These are phyloP conservation scores for Paraphysoderma sedebokerense DNA, from an alignment of 371 early-diverging fungal genomes.

Conservation along the genomic window DNA sequence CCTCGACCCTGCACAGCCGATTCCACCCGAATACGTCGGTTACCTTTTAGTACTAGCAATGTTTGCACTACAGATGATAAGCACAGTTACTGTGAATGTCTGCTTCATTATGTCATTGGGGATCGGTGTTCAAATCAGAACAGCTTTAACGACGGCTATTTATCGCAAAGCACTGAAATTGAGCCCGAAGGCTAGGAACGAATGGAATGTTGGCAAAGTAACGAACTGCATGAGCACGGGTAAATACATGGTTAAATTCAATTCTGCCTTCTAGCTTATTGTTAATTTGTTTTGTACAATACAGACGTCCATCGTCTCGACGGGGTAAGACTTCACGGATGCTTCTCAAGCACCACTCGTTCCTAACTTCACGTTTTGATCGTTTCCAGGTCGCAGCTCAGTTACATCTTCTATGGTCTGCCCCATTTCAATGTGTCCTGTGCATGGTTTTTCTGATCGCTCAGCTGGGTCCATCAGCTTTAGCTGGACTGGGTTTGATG, in stretches of 20 bases:
- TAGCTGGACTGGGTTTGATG: slow-evolving; percentile 29
- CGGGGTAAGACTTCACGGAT: background rate
- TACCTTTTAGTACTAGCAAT: background rate
- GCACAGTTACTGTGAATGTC: background rate
- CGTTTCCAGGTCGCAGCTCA: background rate
- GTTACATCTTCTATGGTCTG: background rate
- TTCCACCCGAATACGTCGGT: too few species aligned
- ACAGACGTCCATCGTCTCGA: background rate
- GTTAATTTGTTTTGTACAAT: too few species aligned
- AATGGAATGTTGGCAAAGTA: slow-evolving; percentile 39
- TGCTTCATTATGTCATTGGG: background rate
- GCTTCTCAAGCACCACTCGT: background rate
- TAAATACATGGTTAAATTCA: too few species aligned
- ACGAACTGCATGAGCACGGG: background rate
- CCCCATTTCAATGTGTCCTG: background rate
- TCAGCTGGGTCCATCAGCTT: slow-evolving; percentile 42
- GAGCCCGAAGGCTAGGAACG: slow-evolving; percentile 61
- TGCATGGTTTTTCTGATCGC: slow-evolving; percentile 13
- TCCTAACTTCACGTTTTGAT: background rate
- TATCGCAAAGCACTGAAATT: slow-evolving; percentile 72
- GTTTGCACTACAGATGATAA: slow-evolving; percentile 20
- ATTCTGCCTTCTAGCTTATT: too few species aligned
- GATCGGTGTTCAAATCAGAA: slow-evolving; percentile 19
- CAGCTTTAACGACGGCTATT: slow-evolving; percentile 67
- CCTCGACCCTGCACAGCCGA: too few species aligned